Evolutionary conservation across 352 stramenopile species (phyloP).

Genomic region (Phytophthora pluvialis): DNA sequence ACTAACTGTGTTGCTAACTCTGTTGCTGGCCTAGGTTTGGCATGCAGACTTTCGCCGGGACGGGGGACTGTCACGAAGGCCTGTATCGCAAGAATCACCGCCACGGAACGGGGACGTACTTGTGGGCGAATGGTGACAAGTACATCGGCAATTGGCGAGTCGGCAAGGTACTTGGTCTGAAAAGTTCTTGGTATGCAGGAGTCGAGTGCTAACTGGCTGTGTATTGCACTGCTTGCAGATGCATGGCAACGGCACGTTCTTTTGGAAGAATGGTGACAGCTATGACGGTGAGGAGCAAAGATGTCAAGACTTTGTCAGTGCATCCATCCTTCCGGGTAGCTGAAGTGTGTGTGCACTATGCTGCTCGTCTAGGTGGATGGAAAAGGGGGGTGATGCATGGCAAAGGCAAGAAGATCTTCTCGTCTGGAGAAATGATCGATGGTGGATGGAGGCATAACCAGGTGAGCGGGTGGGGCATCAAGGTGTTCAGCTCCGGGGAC

Average conservation of each 20-base stretch:
- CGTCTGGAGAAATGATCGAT: conserved; percentile 66
- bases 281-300: conserved; percentile 68
- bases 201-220: conserved; percentile 3
- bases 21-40: conserved; percentile 63
- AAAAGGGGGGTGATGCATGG: conserved; percentile 82
- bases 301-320: conserved; percentile 5
- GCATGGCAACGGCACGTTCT: conserved; percentile 73
- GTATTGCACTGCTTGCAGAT: conserved; percentile 47
- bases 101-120: conserved; percentile 84
- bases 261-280: conserved; percentile 76
- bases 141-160: conserved; percentile 87
- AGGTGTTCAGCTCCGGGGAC: conserved; percentile 70
- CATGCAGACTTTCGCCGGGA: conserved; percentile 82
- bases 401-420: conserved; percentile 72
- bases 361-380: conserved; percentile 61
- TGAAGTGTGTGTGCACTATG: conserved; percentile 21
- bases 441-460: conserved; percentile 68
- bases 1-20: conserved; percentile 1
- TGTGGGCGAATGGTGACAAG: conserved; percentile 91
- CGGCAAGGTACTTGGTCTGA: conserved; percentile 55
- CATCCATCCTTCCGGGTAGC: conserved; percentile 5
- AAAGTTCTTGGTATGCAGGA: background rate
- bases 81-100: conserved; percentile 89
- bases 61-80: conserved; percentile 86
- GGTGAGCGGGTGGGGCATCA: conserved; percentile 65